A percentile compares a stretch with the other conserved stretches of the same genome.
phyloP scores from a whole-genome alignment of 495 filamentous ascomycete species.

The Penicillium paxilli region DNA sequence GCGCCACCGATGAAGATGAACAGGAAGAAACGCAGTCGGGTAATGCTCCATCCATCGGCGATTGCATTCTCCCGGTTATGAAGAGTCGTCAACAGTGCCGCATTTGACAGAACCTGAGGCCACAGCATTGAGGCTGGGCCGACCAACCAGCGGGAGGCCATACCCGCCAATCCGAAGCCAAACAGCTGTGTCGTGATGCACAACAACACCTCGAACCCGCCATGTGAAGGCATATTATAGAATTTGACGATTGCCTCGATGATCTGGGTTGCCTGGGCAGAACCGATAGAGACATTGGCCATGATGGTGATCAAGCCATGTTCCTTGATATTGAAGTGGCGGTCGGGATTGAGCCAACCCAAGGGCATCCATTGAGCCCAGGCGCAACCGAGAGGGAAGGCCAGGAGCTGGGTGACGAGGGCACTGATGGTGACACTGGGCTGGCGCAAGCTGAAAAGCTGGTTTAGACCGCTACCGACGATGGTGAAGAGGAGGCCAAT shows the following conservation, averaged over 20 bases:
- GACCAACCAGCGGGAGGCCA: constrained; percentile 58
- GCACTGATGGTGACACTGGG: constrained; percentile 64
- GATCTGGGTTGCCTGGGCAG: constrained; percentile 70
- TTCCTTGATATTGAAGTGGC: constrained; percentile 77
- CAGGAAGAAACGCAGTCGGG: constrained; percentile 81
- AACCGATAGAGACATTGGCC: constrained; percentile 59
- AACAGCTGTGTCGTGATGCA: constrained; percentile 70
- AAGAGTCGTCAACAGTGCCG: constrained; percentile 81
- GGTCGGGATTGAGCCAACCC: constrained; percentile 63
- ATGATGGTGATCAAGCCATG: constrained; percentile 78
- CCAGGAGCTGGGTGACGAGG: constrained; percentile 68
- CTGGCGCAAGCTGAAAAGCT: constrained; percentile 65
- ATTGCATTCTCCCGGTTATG: constrained; percentile 79
- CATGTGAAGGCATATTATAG: constrained; percentile 66
- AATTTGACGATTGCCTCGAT: constrained; percentile 67
- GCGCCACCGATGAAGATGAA: constrained; percentile 64
- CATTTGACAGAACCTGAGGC: constrained; percentile 85
- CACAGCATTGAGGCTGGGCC: constrained; percentile 88
- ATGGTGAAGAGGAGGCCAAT: constrained; percentile 68
- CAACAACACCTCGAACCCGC: constrained; percentile 68
- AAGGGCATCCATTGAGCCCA: constrained; percentile 58
- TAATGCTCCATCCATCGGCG: constrained; percentile 83
- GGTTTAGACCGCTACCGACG: constrained; percentile 69
- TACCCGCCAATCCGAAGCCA: constrained; percentile 71
- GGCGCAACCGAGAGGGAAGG: constrained; percentile 67